A percentile compares a stretch with the other conserved stretches of the same genome.
phyloP scores from a whole-genome alignment of 371 early-diverging fungal genomes.

The Lichtheimia corymbifera region DNA sequence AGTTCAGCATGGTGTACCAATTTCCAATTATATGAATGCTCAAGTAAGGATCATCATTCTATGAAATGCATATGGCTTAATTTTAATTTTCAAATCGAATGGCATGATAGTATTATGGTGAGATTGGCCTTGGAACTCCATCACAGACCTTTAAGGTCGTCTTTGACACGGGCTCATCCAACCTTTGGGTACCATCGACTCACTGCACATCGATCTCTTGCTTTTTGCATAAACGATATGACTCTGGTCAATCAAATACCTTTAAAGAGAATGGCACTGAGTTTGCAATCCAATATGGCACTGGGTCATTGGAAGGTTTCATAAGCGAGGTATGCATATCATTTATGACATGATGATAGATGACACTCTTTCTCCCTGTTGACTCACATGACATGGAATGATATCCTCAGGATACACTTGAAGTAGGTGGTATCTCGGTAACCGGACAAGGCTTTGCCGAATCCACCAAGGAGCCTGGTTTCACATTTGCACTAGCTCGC shows the following conservation, averaged over 20 bases:
- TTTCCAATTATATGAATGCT: constrained; percentile 94
- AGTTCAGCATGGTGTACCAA: constrained; percentile 77
- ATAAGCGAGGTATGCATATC: constrained; percentile 54
- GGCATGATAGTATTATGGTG: constrained; percentile 77
- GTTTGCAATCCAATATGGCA: constrained; percentile 90
- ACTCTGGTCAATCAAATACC: constrained; percentile 69
- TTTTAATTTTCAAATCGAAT: too few species aligned
- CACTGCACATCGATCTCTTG: constrained; percentile 93
- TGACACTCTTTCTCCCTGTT: background rate
- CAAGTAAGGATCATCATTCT: constrained; percentile 54
- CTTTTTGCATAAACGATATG: constrained; percentile 85
- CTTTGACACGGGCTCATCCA: constrained; percentile 94
- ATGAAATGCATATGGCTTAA: too few species aligned
- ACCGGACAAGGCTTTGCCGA: constrained; percentile 85
- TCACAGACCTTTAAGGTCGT: constrained; percentile 91
- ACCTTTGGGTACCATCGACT: constrained; percentile 96
- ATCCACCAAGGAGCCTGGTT: constrained; percentile 89
- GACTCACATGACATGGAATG: background rate
- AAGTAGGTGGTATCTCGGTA: constrained; percentile 69
- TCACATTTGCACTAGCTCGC: constrained; percentile 80
- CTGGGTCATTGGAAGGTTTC: constrained; percentile 92
- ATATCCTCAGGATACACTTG: constrained; percentile 61
- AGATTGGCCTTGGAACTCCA: constrained; percentile 83
- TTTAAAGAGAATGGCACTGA: constrained; percentile 87
- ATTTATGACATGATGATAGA: background rate